A percentile compares a stretch with the other conserved stretches of the same genome.
Conservation (phyloP, 73 alveolate genomes). For the Symbiodinium pilosum region DNA sequence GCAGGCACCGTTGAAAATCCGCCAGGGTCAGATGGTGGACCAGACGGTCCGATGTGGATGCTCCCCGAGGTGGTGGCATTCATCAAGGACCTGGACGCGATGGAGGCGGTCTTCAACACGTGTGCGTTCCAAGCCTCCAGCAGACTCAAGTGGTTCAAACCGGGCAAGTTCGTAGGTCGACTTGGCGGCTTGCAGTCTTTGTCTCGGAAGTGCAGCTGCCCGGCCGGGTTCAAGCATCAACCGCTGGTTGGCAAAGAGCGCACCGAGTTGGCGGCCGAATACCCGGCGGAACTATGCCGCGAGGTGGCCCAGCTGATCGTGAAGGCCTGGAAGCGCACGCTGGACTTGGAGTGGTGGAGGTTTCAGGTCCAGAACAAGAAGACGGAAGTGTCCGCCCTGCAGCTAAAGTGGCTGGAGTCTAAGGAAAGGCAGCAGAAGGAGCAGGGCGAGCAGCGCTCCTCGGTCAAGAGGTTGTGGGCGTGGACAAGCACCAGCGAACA, state of each 20-base stretch:
- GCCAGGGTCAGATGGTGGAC: conserved; percentile 1
- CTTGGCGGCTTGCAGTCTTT: background rate
- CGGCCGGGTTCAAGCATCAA: background rate
- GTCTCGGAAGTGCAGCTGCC: background rate
- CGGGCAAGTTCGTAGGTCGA: background rate
- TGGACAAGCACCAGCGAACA: background rate
- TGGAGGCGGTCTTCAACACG: background rate
- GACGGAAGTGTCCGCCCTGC: background rate
- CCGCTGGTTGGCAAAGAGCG: background rate
- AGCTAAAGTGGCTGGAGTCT: background rate
- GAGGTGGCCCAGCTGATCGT: background rate
- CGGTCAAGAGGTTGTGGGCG: background rate
- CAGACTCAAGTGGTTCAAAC: background rate
- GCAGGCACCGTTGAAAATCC: conserved; percentile 25
- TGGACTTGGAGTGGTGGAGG: conserved; percentile 25
- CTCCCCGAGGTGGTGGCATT: background rate
- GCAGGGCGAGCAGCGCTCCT: background rate
- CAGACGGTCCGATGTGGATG: background rate
- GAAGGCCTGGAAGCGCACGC: background rate
- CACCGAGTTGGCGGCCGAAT: background rate
- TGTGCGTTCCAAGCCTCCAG: background rate
- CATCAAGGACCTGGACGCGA: background rate
- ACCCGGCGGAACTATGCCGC: background rate
- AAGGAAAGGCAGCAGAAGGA: background rate
- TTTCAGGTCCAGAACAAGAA: background rate